Evolutionary conservation across 2,329 filamentous ascomycete genomes (phyloP).

Genomic region (Hypocrella siamensis): DNA sequence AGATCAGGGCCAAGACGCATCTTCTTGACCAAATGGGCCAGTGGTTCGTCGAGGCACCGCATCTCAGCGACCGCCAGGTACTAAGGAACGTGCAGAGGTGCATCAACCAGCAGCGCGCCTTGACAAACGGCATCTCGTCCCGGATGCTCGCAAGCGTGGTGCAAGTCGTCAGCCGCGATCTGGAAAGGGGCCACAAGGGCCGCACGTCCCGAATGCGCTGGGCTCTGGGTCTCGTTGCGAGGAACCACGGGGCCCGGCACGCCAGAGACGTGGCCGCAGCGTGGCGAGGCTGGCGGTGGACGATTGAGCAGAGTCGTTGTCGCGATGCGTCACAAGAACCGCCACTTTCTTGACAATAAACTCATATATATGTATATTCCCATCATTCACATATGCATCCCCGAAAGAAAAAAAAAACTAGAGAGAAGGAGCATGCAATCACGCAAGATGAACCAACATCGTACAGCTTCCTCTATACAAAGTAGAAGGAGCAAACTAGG

Average conservation of each 20-base stretch:
- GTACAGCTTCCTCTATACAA: too few species aligned
- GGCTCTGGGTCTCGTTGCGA: slow-evolving; percentile 12
- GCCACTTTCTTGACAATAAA: neutral
- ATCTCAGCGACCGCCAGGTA: slow-evolving; percentile 13
- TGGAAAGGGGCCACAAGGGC: slow-evolving; percentile 17
- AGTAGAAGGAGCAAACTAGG: too few species aligned
- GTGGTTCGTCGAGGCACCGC: slow-evolving; percentile 13
- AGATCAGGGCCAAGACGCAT: slow-evolving; percentile 9
- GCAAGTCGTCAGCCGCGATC: slow-evolving; percentile 14
- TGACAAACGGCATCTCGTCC: slow-evolving; percentile 10
- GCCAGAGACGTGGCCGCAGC: slow-evolving; percentile 6
- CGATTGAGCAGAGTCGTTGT: slow-evolving; percentile 3
- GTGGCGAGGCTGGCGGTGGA: slow-evolving; percentile 11
- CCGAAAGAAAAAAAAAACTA: neutral
- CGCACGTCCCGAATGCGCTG: slow-evolving; percentile 15
- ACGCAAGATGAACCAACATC: too few species aligned
- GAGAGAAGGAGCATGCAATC: too few species aligned
- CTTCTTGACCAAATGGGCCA: slow-evolving; percentile 15
- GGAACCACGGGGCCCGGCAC: slow-evolving; percentile 7
- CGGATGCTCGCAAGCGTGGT: slow-evolving; percentile 12
- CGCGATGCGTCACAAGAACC: neutral
- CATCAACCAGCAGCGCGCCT: slow-evolving; percentile 9
- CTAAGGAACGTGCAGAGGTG: slow-evolving; percentile 15
- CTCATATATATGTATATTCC: neutral
- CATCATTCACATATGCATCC: neutral